phyloP scores from a whole-genome alignment of 305 asterid genomes.

The Fraxinus albicans region DNA sequence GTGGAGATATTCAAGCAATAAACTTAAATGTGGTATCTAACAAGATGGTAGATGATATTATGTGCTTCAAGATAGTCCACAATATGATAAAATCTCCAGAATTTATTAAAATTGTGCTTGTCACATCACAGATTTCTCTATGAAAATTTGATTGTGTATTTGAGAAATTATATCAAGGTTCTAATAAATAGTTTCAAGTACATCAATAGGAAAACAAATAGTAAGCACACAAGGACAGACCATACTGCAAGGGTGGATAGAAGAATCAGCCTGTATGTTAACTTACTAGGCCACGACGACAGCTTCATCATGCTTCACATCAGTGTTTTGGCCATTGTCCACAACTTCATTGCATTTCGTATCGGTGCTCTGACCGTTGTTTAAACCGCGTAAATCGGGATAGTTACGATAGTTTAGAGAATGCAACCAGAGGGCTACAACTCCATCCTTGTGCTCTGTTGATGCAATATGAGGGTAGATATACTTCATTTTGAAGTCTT shows the following conservation, averaged over 20 bases:
- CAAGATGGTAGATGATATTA: not conserved
- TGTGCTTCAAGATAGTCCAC: not conserved
- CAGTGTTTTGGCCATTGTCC: slow-evolving; percentile 11
- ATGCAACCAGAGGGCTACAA: slow-evolving; percentile 72
- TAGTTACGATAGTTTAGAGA: slow-evolving; percentile 82
- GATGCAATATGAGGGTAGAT: slow-evolving; percentile 74
- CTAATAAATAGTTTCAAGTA: not conserved
- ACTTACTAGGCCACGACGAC: slow-evolving; percentile 38
- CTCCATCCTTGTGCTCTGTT: slow-evolving; percentile 75
- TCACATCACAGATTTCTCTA: not conserved
- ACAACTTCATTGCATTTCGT: not conserved
- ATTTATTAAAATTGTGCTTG: not conserved
- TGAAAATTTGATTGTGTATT: not conserved
- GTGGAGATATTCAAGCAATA: not conserved
- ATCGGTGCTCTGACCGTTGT: slow-evolving; percentile 16
- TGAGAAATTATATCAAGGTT: not conserved
- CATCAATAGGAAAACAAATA: not conserved
- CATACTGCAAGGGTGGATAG: not conserved
- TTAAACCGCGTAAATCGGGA: slow-evolving; percentile 50
- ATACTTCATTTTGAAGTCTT: slow-evolving; percentile 75
- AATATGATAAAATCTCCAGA: not conserved
- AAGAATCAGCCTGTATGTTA: slow-evolving; percentile 6
- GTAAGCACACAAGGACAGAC: not conserved
- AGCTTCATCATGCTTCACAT: slow-evolving; percentile 7
- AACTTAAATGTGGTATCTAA: not conserved